Conservation (phyloP, 192 early-diverging fungal species). For the Entrophospora sp. region DNA sequence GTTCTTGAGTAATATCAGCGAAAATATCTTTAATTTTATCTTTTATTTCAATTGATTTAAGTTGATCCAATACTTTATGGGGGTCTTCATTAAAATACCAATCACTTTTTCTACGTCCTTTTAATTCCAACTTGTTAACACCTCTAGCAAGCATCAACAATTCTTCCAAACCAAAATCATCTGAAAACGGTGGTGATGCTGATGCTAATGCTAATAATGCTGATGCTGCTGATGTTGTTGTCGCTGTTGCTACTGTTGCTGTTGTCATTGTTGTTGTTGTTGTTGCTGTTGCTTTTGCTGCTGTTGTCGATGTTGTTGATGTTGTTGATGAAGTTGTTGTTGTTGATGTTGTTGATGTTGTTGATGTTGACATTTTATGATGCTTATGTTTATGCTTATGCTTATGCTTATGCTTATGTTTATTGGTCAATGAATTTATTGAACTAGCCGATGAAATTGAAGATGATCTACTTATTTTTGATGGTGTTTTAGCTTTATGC, state of each 20-base stretch:
- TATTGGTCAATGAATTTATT: too few species aligned
- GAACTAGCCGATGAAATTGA: too few species aligned
- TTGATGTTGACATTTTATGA: too few species aligned
- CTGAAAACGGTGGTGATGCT: slow-evolving; percentile 20
- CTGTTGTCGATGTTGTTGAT: too few species aligned
- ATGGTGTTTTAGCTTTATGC: too few species aligned
- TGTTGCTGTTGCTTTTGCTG: background rate
- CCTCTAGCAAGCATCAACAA: slow-evolving; percentile 27
- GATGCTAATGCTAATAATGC: background rate
- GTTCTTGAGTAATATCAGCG: background rate
- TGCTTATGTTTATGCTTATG: too few species aligned
- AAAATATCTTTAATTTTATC: slow-evolving; percentile 17
- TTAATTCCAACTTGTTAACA: slow-evolving; percentile 18
- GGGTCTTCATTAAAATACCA: background rate
- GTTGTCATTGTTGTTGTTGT: background rate
- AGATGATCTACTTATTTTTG: too few species aligned
- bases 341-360: too few species aligned
- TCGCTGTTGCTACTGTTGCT: background rate
- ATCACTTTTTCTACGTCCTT: slow-evolving; percentile 16
- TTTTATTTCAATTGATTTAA: background rate
- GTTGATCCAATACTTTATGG: slow-evolving; percentile 11
- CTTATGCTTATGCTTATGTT: too few species aligned
- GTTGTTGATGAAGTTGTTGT: too few species aligned
- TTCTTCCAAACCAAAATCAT: slow-evolving; percentile 39
- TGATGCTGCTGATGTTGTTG: too few species aligned